These are phyloP conservation scores for Zea mays DNA, from an alignment of 176 grass and related monocot genomes.

Conservation along the genomic window DNA sequence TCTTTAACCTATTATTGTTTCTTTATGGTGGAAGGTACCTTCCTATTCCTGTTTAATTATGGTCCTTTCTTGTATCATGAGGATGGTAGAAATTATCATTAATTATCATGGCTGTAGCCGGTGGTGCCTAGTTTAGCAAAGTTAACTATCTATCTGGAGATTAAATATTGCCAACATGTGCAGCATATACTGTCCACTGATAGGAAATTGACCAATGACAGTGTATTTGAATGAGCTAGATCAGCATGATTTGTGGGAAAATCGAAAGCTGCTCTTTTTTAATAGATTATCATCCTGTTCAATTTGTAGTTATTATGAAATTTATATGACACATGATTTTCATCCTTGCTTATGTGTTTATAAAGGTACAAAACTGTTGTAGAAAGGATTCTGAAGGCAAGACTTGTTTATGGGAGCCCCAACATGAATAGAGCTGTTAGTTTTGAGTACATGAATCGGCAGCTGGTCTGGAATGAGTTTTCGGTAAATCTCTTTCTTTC, in stretches of 20 bases:
- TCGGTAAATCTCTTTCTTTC: constrained; percentile 63
- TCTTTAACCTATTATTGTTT: constrained; percentile 83
- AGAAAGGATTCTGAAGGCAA: constrained; percentile 90
- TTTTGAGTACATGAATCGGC: constrained; percentile 98
- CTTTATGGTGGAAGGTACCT: constrained; percentile 86
- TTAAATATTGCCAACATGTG: neutral
- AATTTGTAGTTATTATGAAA: neutral
- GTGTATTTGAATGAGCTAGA: constrained; percentile 28
- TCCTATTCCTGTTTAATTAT: constrained; percentile 29
- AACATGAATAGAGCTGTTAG: constrained; percentile 99
- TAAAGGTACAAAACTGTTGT: constrained; percentile 92
- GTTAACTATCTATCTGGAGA: neutral
- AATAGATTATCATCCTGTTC: neutral
- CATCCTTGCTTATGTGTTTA: constrained; percentile 44
- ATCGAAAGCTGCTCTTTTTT: neutral
- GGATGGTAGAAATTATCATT: neutral
- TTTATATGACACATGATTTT: neutral
- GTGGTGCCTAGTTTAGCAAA: neutral
- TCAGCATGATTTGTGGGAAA: constrained; percentile 3
- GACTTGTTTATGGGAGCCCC: constrained; percentile 89
- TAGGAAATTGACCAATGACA: neutral
- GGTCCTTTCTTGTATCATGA: constrained; percentile 18
- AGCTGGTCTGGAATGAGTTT: constrained; percentile 99
- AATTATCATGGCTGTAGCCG: neutral
- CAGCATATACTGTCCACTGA: constrained; percentile 9